phyloP scores from a whole-genome alignment of 805 yeast genomes.

The Saccharomyces eubayanus region DNA sequence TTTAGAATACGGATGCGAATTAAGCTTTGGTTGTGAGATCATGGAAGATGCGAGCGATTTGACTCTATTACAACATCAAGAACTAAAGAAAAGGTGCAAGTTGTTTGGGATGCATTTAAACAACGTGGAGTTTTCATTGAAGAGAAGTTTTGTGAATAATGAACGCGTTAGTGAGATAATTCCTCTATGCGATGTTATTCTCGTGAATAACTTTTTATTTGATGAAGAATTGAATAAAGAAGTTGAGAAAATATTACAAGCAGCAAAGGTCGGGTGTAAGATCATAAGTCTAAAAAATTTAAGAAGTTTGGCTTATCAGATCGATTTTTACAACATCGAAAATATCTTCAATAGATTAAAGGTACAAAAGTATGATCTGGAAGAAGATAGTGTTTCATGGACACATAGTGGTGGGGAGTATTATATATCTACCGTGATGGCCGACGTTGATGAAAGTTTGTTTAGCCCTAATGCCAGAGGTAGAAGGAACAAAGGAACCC shows the following conservation, averaged over 20 bases:
- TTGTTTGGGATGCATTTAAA: constrained; percentile 60
- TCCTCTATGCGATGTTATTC: constrained; percentile 57
- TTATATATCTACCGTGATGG: constrained; percentile 62
- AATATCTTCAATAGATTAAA: constrained; percentile 56
- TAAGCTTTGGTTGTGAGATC: constrained; percentile 81
- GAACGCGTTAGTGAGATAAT: constrained; percentile 45
- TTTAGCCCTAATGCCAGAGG: constrained; percentile 20
- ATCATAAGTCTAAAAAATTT: constrained; percentile 73
- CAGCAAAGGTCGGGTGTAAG: constrained; percentile 63
- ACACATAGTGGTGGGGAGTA: constrained; percentile 69
- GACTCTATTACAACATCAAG: constrained; percentile 51
- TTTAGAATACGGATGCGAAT: constrained; percentile 65
- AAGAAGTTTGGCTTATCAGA: constrained; percentile 63
- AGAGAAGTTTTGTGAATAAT: constrained; percentile 66
- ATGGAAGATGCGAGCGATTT: constrained; percentile 74
- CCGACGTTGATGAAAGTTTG: constrained; percentile 29
- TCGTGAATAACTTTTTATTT: constrained; percentile 79
- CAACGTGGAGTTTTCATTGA: constrained; percentile 46
- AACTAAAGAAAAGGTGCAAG: constrained; percentile 48
- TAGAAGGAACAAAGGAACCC: constrained; percentile 14
- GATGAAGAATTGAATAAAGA: constrained; percentile 63
- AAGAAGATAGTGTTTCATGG: constrained; percentile 78
- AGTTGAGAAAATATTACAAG: constrained; percentile 56
- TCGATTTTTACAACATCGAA: constrained; percentile 44
- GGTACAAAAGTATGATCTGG: constrained; percentile 57